phyloP scores from a whole-genome alignment of 352 stramenopile genomes.

The Phytophthora aleatoria region DNA sequence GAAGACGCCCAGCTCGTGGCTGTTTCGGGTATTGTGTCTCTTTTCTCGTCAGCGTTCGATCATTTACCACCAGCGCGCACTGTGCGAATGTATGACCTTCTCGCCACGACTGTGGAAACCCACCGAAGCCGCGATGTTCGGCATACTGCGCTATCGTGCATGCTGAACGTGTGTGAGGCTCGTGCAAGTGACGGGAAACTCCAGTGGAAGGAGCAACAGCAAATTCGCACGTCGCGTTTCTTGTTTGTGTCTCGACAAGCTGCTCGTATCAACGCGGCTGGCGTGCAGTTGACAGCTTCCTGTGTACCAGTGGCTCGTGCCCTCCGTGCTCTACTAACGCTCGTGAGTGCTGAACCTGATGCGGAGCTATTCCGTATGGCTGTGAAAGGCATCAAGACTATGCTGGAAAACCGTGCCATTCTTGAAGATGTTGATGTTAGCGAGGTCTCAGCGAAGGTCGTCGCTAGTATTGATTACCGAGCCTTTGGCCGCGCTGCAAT shows the following conservation, averaged over 20 bases:
- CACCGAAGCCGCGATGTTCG: slow-evolving; percentile 72
- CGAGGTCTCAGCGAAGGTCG: slow-evolving; percentile 76
- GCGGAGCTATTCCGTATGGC: slow-evolving; percentile 75
- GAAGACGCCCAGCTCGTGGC: slow-evolving; percentile 75
- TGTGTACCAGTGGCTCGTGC: slow-evolving; percentile 66
- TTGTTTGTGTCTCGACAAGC: slow-evolving; percentile 57
- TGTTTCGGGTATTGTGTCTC: slow-evolving; percentile 57
- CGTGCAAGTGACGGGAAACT: slow-evolving; percentile 61
- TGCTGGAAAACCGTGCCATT: slow-evolving; percentile 84
- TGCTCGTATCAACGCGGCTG: slow-evolving; percentile 38
- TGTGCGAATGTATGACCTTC: slow-evolving; percentile 83
- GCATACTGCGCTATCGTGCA: slow-evolving; percentile 59
- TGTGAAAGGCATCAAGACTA: slow-evolving; percentile 66
- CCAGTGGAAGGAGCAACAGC: slow-evolving; percentile 63
- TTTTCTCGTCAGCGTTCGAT: slow-evolving; percentile 84
- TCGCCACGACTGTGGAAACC: slow-evolving; percentile 66
- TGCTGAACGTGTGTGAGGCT: slow-evolving; percentile 76
- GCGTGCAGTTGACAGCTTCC: slow-evolving; percentile 38
- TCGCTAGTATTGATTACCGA: slow-evolving; percentile 83
- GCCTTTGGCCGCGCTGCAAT: slow-evolving; percentile 83
- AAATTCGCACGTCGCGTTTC: slow-evolving; percentile 77
- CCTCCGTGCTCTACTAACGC: slow-evolving; percentile 67
- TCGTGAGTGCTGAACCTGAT: slow-evolving; percentile 79
- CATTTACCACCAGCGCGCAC: slow-evolving; percentile 71
- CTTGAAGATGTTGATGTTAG: slow-evolving; percentile 87